These are phyloP conservation scores for Ganoderma resinaceum DNA, from an alignment of 1,284 basidiomycete species.

Conservation along the genomic window DNA sequence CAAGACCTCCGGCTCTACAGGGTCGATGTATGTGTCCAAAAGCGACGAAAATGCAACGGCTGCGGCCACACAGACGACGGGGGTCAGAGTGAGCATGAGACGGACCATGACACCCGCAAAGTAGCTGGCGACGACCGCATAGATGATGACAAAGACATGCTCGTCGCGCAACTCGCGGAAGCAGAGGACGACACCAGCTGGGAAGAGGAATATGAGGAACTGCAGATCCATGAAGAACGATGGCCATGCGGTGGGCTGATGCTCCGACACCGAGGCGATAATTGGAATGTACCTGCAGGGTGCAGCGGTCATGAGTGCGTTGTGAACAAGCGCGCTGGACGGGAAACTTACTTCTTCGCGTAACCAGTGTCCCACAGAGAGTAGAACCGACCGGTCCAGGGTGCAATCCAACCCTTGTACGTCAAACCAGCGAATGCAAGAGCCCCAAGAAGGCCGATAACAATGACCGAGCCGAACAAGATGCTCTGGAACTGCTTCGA, in stretches of 20 bases:
- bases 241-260: constrained; percentile 99
- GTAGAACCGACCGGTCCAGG: constrained; percentile 99
- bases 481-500: constrained; percentile 94
- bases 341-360: constrained; percentile 80
- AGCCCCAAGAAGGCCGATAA: constrained; percentile 77
- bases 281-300: constrained; percentile 88
- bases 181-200: constrained; percentile 93
- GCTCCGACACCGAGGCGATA: constrained; percentile 99
- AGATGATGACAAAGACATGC: constrained; percentile 99
- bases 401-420: constrained; percentile 95
- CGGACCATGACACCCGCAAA: constrained; percentile 99
- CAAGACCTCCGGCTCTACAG: constrained; percentile 59
- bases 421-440: constrained; percentile 82
- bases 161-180: constrained; percentile 96
- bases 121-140: constrained; percentile 95
- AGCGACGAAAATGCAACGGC: constrained; percentile 92
- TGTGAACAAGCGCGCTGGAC: constrained; percentile 18
- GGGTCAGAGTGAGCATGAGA: constrained; percentile 92
- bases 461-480: constrained; percentile 74
- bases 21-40: constrained; percentile 90
- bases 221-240: constrained; percentile 99
- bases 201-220: constrained; percentile 98
- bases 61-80: constrained; percentile 90
- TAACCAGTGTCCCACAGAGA: constrained; percentile 99
- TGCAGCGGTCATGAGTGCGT: constrained; percentile 14